These are phyloP conservation scores for Parasitella parasitica DNA, from an alignment of 371 early-diverging fungal genomes.

Conservation along the genomic window DNA sequence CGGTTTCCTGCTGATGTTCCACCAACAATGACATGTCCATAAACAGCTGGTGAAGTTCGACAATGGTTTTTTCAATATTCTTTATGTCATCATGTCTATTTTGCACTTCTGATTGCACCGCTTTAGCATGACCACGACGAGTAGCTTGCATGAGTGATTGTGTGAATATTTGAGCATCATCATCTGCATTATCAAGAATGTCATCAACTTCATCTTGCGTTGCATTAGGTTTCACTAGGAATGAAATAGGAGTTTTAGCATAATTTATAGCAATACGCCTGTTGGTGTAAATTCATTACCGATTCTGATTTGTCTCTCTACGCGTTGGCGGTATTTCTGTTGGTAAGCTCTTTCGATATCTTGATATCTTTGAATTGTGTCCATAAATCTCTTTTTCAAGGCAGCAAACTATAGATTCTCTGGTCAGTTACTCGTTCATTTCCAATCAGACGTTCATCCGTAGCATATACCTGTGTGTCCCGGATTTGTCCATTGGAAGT, in stretches of 20 bases:
- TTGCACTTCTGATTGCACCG: slow-evolving; percentile 77
- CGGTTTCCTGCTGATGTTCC: slow-evolving; percentile 68
- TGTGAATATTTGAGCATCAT: slow-evolving; percentile 73
- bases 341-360: slow-evolving; percentile 72
- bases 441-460: neutral
- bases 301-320: slow-evolving; percentile 79
- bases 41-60: slow-evolving; percentile 83
- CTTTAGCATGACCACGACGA: slow-evolving; percentile 72
- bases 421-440: too few relatives aligned
- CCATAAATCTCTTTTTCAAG: slow-evolving; percentile 68
- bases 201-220: slow-evolving; percentile 73
- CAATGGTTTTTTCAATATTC: slow-evolving; percentile 77
- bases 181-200: slow-evolving; percentile 63
- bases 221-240: slow-evolving; percentile 76
- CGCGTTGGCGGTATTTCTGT: slow-evolving; percentile 71
- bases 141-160: slow-evolving; percentile 67
- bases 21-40: slow-evolving; percentile 85
- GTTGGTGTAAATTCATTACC: slow-evolving; percentile 39
- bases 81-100: slow-evolving; percentile 79
- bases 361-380: slow-evolving; percentile 77
- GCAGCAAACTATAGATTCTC: neutral
- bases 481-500: slow-evolving; percentile 36
- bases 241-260: too few relatives aligned
- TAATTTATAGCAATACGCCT: neutral
- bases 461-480: slow-evolving; percentile 31